These are phyloP conservation scores for Vitis amurensis DNA, from an alignment of 164 flowering plant genomes.

Conservation along the genomic window DNA sequence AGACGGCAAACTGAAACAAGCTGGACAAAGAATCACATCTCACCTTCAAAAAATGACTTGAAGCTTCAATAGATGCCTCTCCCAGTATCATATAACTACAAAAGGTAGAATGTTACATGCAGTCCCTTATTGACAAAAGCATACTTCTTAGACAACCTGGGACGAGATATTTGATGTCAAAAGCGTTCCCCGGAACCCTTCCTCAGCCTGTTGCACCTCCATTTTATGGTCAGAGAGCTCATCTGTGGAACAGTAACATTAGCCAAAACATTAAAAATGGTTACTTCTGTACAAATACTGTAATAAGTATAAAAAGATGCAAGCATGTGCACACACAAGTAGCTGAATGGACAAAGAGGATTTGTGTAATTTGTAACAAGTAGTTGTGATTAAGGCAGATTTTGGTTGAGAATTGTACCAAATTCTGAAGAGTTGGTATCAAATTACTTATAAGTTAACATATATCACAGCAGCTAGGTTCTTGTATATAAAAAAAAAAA, in stretches of 20 bases:
- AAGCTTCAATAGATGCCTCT: not conserved
- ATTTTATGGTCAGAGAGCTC: slow-evolving; percentile 66
- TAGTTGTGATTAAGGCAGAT: too few species aligned
- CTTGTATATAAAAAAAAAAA: too few species aligned
- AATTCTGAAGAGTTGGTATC: too few species aligned
- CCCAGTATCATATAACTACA: slow-evolving; percentile 12
- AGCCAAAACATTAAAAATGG: slow-evolving; percentile 4
- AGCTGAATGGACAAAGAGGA: too few species aligned
- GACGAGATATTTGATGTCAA: slow-evolving; percentile 57
- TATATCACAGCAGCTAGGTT: too few species aligned
- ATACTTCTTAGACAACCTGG: slow-evolving; percentile 39
- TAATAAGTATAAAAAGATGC: too few species aligned
- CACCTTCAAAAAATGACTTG: slow-evolving; percentile 7
- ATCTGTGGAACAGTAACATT: slow-evolving; percentile 39
- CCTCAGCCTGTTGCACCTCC: slow-evolving; percentile 60
- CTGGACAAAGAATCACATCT: not conserved
- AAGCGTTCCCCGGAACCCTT: slow-evolving; percentile 92
- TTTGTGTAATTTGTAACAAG: too few species aligned
- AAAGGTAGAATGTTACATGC: slow-evolving; percentile 10
- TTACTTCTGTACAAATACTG: not conserved
- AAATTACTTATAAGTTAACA: too few species aligned
- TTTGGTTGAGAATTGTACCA: too few species aligned
- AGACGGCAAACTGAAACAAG: not conserved
- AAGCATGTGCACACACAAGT: too few species aligned
- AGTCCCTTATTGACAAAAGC: not conserved